Base-by-base conservation (phyloP, 768 basidiomycete species). In the Kwoniella bestiolae region DNA sequence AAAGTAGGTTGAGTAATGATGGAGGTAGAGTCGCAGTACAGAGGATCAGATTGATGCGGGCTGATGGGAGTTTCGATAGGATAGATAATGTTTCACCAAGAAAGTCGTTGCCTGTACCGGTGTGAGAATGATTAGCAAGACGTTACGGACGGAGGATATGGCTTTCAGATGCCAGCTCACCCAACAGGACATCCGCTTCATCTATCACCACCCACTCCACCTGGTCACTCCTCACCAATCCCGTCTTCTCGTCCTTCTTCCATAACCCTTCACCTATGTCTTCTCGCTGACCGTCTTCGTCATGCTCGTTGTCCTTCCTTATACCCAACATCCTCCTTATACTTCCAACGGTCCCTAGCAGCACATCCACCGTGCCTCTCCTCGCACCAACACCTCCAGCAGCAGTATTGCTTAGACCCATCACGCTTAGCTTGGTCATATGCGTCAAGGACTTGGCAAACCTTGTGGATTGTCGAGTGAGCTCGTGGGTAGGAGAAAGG, bases 191-290 rank as follows among this genome's bases (percentile, higher is more conserved):
- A 76, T 95, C 94, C 0, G 94, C 93, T 76, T 96, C 93, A 66
- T 96, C 94, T 1, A 95, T 83, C 3, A 94, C 84, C 5, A 95
- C 89, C 92, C 92, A 95, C 73, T 95, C 91, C 1, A 94, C 83
- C 53, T 87, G 85, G 56, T 84, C 85, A 25, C 92, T 88, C 84
- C 4, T 86, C 84, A 70, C 84, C 84, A 79, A 83, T 66, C 68
- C 85, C 80, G 79, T 77, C 23, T 67, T 28, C 25, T 56, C 31
- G 31, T 56, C 45, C 25, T 46, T 56, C 59, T 56, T 61, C 56
- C 64, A 69, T 21, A 60, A 47, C 44, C 63, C 60, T 61, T 12
- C 65, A 41, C 53, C 68, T 31, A 75, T 75, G 58, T 78, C 73
- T 28, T 70, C 63, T 53, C 83, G 82, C 29, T 68, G 60, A 52